phyloP scores from a whole-genome alignment of 768 basidiomycete species.

The Phaeotremella fagi region DNA sequence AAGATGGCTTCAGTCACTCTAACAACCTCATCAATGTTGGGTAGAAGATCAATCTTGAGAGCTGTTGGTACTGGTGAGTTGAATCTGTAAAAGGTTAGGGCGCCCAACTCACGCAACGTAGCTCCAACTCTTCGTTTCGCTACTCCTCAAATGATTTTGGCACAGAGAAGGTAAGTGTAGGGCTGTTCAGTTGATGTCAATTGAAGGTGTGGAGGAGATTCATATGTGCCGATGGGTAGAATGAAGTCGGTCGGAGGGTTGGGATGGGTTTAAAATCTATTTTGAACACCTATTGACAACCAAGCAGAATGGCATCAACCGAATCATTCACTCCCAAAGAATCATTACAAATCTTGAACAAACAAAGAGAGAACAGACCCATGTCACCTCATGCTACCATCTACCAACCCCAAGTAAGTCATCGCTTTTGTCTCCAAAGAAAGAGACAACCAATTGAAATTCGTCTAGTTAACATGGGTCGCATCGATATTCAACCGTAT shows the following conservation, averaged over 20 bases:
- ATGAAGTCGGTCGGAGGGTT: not conserved
- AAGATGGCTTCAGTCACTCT: not conserved
- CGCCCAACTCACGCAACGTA: not conserved
- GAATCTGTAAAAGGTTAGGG: not conserved
- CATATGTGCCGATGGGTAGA: not conserved
- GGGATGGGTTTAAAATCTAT: not conserved
- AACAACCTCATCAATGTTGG: not conserved
- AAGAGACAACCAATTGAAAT: not conserved
- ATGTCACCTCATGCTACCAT: conserved; percentile 93
- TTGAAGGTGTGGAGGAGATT: not conserved
- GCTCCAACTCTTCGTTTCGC: conserved; percentile 25
- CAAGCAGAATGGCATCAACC: conserved; percentile 38
- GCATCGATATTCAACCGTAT: conserved; percentile 78
- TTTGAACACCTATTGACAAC: not conserved
- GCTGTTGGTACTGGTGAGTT: not conserved
- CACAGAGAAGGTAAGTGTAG: conserved; percentile 17
- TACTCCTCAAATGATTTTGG: conserved; percentile 20
- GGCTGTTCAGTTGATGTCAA: not conserved
- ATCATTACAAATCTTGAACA: conserved; percentile 64
- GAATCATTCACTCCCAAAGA: conserved; percentile 39
- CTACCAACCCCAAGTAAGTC: conserved; percentile 55
- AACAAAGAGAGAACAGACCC: conserved; percentile 81
- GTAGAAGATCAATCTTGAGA: not conserved
- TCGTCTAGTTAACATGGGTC: conserved; percentile 71
- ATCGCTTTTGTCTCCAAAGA: too few species aligned